phyloP scores from a whole-genome alignment of 1,139 yeast genomes.

The Candida sanyaensis region DNA sequence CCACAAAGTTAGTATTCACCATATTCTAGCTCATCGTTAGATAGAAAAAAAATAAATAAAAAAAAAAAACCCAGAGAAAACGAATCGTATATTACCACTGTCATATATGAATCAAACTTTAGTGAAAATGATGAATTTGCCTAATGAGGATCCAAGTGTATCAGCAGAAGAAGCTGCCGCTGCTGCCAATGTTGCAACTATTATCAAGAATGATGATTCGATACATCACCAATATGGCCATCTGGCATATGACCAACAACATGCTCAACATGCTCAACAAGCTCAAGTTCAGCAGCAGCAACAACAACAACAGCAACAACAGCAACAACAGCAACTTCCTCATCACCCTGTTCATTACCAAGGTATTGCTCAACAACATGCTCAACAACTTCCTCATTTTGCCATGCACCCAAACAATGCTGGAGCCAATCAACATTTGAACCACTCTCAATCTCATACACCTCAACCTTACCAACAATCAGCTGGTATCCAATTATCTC shows the following conservation, averaged over 20 bases:
- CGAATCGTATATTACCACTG: neutral
- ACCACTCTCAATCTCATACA: constrained; percentile 10
- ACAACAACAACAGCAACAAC: too few species aligned
- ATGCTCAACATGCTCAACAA: constrained; percentile 10
- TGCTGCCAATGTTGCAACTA: constrained; percentile 18
- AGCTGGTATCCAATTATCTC: constrained; percentile 19
- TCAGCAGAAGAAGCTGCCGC: constrained; percentile 33
- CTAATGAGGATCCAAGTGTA: constrained; percentile 27
- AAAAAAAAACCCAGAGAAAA: too few species aligned
- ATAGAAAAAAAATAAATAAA: too few species aligned
- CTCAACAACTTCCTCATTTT: constrained; percentile 6
- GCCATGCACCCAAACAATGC: constrained; percentile 6
- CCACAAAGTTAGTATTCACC: neutral
- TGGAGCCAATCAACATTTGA: constrained; percentile 4
- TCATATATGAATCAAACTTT: constrained; percentile 3
- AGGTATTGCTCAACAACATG: constrained; percentile 4
- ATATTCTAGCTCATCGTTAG: too few species aligned
- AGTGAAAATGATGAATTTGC: constrained; percentile 24
- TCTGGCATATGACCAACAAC: constrained; percentile 12
- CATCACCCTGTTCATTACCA: constrained; percentile 3
- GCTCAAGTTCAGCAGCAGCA: constrained; percentile 16
- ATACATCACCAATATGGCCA: constrained; percentile 13
- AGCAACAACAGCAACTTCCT: too few species aligned
- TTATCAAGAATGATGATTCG: constrained; percentile 21
- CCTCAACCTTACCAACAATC: constrained; percentile 14